These are phyloP conservation scores for Zygosaccharomyces pseudorouxii DNA, from an alignment of 805 yeast species.

Conservation along the genomic window DNA sequence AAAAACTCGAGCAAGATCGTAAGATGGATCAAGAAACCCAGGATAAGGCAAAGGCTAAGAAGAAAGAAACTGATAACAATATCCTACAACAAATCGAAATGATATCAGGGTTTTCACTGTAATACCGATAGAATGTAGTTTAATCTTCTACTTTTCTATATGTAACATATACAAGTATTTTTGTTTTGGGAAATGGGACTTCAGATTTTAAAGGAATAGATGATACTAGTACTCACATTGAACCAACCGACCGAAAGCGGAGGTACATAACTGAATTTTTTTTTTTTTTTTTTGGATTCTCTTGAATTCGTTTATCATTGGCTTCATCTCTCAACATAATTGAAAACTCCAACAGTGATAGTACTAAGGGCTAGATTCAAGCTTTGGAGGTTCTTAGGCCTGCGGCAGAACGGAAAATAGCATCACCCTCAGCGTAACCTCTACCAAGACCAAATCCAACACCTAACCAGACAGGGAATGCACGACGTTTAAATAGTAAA, in stretches of 20 bases:
- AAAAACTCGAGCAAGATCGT: constrained; percentile 25
- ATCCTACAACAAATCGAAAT: constrained; percentile 33
- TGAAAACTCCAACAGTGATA: neutral
- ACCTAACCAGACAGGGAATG: constrained; percentile 98
- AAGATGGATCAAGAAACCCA: constrained; percentile 25
- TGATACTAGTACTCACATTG: constrained; percentile 4
- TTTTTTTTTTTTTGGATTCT: neutral
- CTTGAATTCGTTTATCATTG: neutral
- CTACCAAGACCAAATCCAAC: constrained; percentile 97
- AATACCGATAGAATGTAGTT: neutral
- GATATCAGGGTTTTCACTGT: constrained; percentile 34
- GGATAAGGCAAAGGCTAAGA: constrained; percentile 18
- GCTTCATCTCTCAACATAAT: neutral
- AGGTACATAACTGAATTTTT: neutral
- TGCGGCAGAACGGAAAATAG: constrained; percentile 81
- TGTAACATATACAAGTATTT: constrained; percentile 14
- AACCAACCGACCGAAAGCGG: neutral
- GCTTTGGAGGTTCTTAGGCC: constrained; percentile 75
- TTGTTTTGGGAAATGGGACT: neutral
- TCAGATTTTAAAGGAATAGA: constrained; percentile 11
- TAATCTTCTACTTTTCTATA: neutral
- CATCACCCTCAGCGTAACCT: constrained; percentile 97
- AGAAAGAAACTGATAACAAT: constrained; percentile 29
- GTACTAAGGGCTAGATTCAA: constrained; percentile 27
- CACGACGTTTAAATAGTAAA: constrained; percentile 82